phyloP scores from a whole-genome alignment of 192 early-diverging fungal species.

The Coemansia asiatica region DNA sequence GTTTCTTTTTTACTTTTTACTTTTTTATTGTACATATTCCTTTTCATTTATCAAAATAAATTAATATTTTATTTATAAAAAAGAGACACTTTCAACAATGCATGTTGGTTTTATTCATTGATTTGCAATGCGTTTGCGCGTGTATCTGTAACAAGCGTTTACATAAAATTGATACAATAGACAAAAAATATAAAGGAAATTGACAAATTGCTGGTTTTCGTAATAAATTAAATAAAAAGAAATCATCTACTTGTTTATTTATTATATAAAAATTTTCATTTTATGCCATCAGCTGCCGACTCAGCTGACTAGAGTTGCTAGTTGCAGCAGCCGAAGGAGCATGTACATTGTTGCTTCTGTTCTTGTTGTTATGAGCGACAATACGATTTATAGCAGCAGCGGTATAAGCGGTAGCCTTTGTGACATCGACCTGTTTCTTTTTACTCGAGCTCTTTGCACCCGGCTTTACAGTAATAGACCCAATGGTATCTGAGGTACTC shows the following conservation, averaged over 20 bases:
- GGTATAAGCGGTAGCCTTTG: slow-evolving; percentile 43
- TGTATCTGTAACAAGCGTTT: not conserved
- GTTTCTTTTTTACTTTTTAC: no score
- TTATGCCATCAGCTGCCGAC: slow-evolving; percentile 33
- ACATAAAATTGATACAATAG: slow-evolving; percentile 6
- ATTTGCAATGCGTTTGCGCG: not conserved
- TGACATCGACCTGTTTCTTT: slow-evolving; percentile 34
- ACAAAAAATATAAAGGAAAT: not conserved
- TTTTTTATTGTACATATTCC: not conserved
- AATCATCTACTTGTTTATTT: no score
- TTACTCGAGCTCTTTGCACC: not conserved
- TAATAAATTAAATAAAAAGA: no score
- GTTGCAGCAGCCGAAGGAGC: slow-evolving; percentile 10
- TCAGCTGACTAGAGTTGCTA: slow-evolving; percentile 9
- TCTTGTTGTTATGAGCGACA: slow-evolving; percentile 43
- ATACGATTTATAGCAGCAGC: slow-evolving; percentile 50
- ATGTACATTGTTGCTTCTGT: slow-evolving; percentile 20
- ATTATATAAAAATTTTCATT: not conserved
- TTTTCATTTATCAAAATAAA: no score
- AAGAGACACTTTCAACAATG: not conserved
- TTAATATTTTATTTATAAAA: no score
- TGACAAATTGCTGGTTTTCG: no score
- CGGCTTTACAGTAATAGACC: not conserved
- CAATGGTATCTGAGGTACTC: not conserved
- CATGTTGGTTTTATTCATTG: not conserved